phyloP scores from a whole-genome alignment of 1,284 basidiomycete genomes.

The Leccinum subrobustum region DNA sequence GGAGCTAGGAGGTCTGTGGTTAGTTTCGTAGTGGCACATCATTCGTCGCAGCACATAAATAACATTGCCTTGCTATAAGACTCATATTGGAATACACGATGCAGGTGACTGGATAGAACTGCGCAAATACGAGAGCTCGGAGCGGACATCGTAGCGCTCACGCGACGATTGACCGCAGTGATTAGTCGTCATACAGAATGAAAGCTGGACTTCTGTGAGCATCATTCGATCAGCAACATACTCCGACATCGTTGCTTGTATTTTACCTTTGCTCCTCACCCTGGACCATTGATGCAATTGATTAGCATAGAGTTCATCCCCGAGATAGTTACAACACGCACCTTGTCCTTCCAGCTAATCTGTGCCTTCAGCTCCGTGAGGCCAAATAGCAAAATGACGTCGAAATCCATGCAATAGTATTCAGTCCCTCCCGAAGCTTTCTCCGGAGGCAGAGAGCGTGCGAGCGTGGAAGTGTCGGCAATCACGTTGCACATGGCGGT shows the following conservation, averaged over 20 bases:
- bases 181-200: constrained; percentile 35
- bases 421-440: background rate
- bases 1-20: background rate
- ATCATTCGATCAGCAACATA: constrained; percentile 1
- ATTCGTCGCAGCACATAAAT: background rate
- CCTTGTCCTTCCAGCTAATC: constrained; percentile 23
- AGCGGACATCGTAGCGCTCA: background rate
- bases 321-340: background rate
- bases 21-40: background rate
- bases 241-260: background rate
- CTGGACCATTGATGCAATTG: constrained; percentile 14
- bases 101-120: background rate
- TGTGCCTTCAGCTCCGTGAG: constrained; percentile 27
- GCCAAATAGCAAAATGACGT: constrained; percentile 27
- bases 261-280: constrained; percentile 31
- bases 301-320: no score
- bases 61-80: background rate
- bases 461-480: constrained; percentile 13
- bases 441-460: background rate
- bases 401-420: constrained; percentile 19
- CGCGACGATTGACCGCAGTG: no score
- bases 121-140: background rate
- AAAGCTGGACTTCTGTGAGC: constrained; percentile 36
- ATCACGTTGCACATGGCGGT: constrained; percentile 16
- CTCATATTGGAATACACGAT: background rate